phyloP scores from a whole-genome alignment of 2,329 filamentous ascomycete genomes.

The Colletotrichum lini region DNA sequence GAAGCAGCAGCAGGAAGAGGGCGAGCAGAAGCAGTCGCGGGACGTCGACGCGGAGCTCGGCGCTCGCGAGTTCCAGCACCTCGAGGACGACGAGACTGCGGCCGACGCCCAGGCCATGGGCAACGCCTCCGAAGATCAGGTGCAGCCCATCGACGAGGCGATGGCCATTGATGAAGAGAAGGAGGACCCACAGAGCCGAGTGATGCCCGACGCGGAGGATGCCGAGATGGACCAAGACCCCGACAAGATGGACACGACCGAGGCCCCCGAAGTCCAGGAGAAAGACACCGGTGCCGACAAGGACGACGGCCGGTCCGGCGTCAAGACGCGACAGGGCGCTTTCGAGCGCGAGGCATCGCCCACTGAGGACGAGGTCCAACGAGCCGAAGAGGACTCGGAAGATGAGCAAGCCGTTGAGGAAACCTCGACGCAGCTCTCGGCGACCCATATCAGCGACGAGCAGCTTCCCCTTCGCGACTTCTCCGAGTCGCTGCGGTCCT shows the following conservation, averaged over 20 bases:
- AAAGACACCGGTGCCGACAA: slow-evolving; percentile 52
- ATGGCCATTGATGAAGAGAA: slow-evolving; percentile 88
- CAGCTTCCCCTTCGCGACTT: slow-evolving; percentile 61
- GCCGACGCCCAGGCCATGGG: slow-evolving; percentile 95
- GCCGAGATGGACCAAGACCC: slow-evolving; percentile 62
- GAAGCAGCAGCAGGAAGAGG: slow-evolving; percentile 66
- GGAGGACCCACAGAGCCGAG: slow-evolving; percentile 62
- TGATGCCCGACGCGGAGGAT: slow-evolving; percentile 68
- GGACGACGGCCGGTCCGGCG: slow-evolving; percentile 72
- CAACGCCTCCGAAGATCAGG: slow-evolving; percentile 88
- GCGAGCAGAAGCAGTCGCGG: slow-evolving; percentile 64
- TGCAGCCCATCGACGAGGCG: slow-evolving; percentile 86
- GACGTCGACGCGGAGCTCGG: slow-evolving; percentile 78
- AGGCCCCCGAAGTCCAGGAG: slow-evolving; percentile 46
- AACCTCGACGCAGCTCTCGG: slow-evolving; percentile 75
- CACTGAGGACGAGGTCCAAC: slow-evolving; percentile 51
- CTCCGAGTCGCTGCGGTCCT: slow-evolving; percentile 77
- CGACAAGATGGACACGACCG: slow-evolving; percentile 61
- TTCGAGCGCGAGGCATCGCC: slow-evolving; percentile 67
- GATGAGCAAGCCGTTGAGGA: slow-evolving; percentile 66
- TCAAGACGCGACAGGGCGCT: slow-evolving; percentile 72
- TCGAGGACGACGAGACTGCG: slow-evolving; percentile 84
- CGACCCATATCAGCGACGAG: slow-evolving; percentile 76
- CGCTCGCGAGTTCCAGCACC: slow-evolving; percentile 91
- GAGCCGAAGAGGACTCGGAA: slow-evolving; percentile 60